phyloP scores from a whole-genome alignment of 352 stramenopile species.

The Achlya hypogyna region DNA sequence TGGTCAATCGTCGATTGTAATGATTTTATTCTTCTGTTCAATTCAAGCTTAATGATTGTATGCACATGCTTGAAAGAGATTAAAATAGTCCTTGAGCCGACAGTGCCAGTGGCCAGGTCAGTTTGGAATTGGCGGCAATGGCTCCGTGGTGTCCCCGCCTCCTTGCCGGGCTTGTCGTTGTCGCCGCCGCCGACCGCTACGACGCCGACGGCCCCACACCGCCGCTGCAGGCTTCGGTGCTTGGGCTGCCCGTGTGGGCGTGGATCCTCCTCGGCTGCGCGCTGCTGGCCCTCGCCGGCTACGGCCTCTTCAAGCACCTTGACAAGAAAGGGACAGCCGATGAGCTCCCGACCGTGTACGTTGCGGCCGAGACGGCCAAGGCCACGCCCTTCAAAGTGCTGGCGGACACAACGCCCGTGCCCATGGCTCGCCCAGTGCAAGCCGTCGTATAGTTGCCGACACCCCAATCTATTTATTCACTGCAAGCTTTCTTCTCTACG shows the following conservation, averaged over 20 bases:
- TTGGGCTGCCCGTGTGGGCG: conserved; percentile 1
- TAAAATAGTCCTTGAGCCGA: too few species aligned
- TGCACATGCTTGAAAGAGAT: too few species aligned
- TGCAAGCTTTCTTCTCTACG: too few species aligned
- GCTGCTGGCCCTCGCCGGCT: background rate
- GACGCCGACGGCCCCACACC: background rate
- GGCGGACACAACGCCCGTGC: background rate
- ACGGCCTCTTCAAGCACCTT: background rate
- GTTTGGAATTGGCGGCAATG: background rate
- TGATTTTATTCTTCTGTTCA: too few species aligned
- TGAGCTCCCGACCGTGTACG: background rate
- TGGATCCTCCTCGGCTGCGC: conserved; percentile 1
- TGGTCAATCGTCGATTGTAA: too few species aligned
- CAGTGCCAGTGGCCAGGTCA: too few species aligned
- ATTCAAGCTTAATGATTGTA: too few species aligned
- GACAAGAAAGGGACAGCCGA: background rate
- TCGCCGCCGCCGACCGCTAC: background rate
- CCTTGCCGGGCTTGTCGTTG: background rate
- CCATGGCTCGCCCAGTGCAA: background rate
- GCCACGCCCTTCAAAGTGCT: background rate
- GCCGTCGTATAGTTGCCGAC: background rate
- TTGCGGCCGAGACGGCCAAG: background rate
- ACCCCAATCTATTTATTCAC: background rate
- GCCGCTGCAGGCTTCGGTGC: background rate
- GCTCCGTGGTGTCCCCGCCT: background rate